phyloP scores from a whole-genome alignment of 176 grass and related monocot species.

The Carex parvula region DNA sequence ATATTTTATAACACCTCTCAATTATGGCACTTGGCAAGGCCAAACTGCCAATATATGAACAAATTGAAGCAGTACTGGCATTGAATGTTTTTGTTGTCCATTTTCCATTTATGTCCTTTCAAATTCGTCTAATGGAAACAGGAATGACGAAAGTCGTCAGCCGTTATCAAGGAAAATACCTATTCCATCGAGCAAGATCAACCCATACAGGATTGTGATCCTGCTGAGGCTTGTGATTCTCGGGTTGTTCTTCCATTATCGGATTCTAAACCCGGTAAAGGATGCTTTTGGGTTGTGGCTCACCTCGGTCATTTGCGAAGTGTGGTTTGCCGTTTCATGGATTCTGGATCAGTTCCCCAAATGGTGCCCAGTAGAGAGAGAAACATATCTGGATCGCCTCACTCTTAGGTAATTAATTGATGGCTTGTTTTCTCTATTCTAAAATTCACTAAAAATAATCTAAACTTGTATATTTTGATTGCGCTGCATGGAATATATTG shows the following conservation, averaged over 20 bases:
- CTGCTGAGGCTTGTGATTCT: slow-evolving; percentile 46
- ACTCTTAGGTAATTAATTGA: slow-evolving; percentile 49
- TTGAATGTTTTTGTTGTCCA: not conserved
- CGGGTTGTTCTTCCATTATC: slow-evolving; percentile 68
- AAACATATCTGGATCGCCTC: slow-evolving; percentile 68
- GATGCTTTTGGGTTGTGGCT: slow-evolving; percentile 71
- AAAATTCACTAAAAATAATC: not conserved
- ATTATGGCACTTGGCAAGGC: not conserved
- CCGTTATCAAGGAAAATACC: slow-evolving; percentile 46
- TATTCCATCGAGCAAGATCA: slow-evolving; percentile 49
- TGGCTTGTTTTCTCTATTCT: not conserved
- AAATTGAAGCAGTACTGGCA: not conserved
- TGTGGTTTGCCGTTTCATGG: slow-evolving; percentile 52
- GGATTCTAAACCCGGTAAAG: slow-evolving; percentile 54
- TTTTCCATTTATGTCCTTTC: not conserved
- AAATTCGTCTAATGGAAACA: not conserved
- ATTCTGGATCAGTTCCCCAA: slow-evolving; percentile 53
- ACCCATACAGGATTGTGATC: slow-evolving; percentile 47
- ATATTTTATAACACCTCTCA: not conserved
- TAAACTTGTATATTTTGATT: not conserved
- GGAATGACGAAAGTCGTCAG: slow-evolving; percentile 41
- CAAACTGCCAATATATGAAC: slow-evolving; percentile 4
- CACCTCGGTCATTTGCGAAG: slow-evolving; percentile 53
- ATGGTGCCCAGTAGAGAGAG: slow-evolving; percentile 57
- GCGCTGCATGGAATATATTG: not conserved